These are phyloP conservation scores for Neoboletus magnificus DNA, from an alignment of 768 basidiomycete species.

Conservation along the genomic window DNA sequence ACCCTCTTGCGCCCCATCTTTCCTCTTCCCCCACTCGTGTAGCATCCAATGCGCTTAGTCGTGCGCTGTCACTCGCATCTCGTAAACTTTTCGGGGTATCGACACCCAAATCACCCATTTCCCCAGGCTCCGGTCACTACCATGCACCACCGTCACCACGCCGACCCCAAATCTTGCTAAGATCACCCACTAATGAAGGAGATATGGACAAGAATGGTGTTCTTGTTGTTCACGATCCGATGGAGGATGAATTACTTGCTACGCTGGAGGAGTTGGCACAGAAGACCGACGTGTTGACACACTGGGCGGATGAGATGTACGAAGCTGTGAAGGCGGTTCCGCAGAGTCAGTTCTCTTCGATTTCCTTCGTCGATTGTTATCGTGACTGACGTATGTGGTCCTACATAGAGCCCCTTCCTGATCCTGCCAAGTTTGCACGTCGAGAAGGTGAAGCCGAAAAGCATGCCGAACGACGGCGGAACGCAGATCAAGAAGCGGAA, in stretches of 20 bases:
- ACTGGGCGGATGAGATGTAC: slow-evolving; percentile 95
- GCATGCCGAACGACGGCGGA: slow-evolving; percentile 63
- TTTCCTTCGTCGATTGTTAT: background rate
- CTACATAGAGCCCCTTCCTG: slow-evolving; percentile 68
- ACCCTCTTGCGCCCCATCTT: slow-evolving; percentile 48
- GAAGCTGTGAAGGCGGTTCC: slow-evolving; percentile 83
- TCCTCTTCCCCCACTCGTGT: slow-evolving; percentile 68
- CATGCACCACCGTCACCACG: slow-evolving; percentile 54
- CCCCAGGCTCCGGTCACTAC: slow-evolving; percentile 35
- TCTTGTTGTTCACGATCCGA: slow-evolving; percentile 49
- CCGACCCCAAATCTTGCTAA: slow-evolving; percentile 50
- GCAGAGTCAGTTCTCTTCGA: slow-evolving; percentile 56
- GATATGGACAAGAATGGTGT: slow-evolving; percentile 28
- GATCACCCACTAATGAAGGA: slow-evolving; percentile 36
- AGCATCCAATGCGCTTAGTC: slow-evolving; percentile 70
- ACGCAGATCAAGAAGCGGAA: slow-evolving; percentile 76
- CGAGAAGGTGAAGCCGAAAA: slow-evolving; percentile 72
- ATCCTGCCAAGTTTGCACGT: slow-evolving; percentile 70
- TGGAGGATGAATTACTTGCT: slow-evolving; percentile 82
- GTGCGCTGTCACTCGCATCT: slow-evolving; percentile 75
- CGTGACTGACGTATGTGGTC: slow-evolving; percentile 1
- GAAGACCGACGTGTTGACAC: slow-evolving; percentile 91
- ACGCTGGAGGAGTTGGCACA: slow-evolving; percentile 87
- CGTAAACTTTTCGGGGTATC: slow-evolving; percentile 74
- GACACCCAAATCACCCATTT: slow-evolving; percentile 37